Base-by-base conservation (phyloP, 208 protist species). In the Acanthamoeba polyphaga region DNA sequence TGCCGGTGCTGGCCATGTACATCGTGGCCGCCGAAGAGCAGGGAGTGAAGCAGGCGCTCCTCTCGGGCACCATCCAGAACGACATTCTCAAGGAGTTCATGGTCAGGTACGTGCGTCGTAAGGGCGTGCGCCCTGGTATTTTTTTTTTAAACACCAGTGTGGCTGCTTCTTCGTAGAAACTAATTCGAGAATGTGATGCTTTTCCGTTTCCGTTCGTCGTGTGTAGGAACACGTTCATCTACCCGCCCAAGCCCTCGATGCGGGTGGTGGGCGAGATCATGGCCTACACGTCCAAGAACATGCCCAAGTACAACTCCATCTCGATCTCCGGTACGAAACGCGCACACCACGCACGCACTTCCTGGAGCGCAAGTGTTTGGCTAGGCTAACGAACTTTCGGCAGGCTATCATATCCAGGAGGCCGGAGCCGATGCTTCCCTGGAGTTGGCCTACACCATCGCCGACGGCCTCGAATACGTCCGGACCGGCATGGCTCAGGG, bases 41-140 rank as follows among this genome's bases (percentile, higher is more conserved):
- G 76, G 99, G 99, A 62, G 98, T 98, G 1, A 70, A 95, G 19
- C 97, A 98, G 85, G 95, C 97, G 55, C 96, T 99, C 95, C 97
- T 99, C 17, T 88, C 97, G 0, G 99, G 99, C 82, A 99, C 99
- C 8, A 99, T 99, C 76, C 99, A 99, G 96, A 99, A 99, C 95
- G 99, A 99, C 95, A 99, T 99, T 95, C 96, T 99, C 22, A 99
- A 99, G 96, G 99, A 99, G 96, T 99, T 99, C 95, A 99, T 99
- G 98, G 98, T 99, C 22, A 97, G 97, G 62, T 68, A 43, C 2
- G 60, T 92, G 32, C 49, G 27, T 58, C 15, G 38, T 62, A 24
- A 24, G n/a, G 24, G 3, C 17, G 4, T n/a, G n/a, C n/a, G n/a
- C n/a, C n/a, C n/a, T n/a, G n/a, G n/a, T n/a, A n/a, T n/a, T n/a